Base-by-base conservation (phyloP, 2,329 filamentous ascomycete genomes). In the Talaromyces islandicus region DNA sequence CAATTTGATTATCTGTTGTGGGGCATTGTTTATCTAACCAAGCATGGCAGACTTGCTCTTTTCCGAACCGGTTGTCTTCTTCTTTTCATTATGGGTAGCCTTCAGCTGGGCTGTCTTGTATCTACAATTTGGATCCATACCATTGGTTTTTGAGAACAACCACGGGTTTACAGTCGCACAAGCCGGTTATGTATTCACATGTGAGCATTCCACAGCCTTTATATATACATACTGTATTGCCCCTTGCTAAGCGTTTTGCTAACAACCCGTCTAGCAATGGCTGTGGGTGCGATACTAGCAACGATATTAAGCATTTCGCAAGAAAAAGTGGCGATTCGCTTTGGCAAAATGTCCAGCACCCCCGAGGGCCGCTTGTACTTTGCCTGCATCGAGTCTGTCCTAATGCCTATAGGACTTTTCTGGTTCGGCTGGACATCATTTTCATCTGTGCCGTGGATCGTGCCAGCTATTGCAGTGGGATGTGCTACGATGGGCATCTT, bases 61-160 rank as follows among this genome's bases (percentile, higher is more conserved):
- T 46, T 80, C 81, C 1, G 86, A 89, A 65, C 85, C 86, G 2
- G 86, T 89, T 41, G 81, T 88, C 1, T 80, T 81, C 11, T 83
- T 86, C 78, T 97, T 97, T 77, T 91, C 88, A 0, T 80, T 96
- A 0, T 97, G 92, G 92, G 88, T 92, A 0, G 83, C 90, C 0
- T 97, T 97, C 72, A 88, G 88, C 21, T 97, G 92, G 92, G 91
- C 89, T 0, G 84, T 96, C 0, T 83, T 97, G 0, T 97, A 96
- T 72, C 79, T 96, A 19, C 91, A 89, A 12, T 93, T 96, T 66
- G 85, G 85, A 14, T 88, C 90, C 1, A 85, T 96, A 5, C 90
- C 92, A 0, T 81, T 94, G 4, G 86, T 96, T 25, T 95, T 94
- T 73, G 69, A 78, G 24, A 81, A 78, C 5, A 86, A 85, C 51